Evolutionary conservation across 1,284 basidiomycete genomes (phyloP), one percentile per base, ranked within the genome.

Genomic region (Ceratobasidium sp.): DNA sequence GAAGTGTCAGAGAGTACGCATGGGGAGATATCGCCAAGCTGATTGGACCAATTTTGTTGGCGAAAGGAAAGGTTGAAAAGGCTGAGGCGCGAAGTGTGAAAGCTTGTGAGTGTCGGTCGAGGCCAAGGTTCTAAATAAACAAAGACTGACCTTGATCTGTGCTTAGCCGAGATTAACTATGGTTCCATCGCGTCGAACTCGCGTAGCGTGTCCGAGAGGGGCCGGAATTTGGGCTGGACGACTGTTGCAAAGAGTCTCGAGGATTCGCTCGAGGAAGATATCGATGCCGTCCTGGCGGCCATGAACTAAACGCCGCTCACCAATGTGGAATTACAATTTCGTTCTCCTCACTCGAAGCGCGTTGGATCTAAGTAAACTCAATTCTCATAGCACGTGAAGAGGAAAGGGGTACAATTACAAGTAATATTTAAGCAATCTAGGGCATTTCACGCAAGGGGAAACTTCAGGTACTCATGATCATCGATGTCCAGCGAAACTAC

Each of bases 181-280:
- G 69, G 73, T 33, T 59, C 52, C 6, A 41, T 70, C 35, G 48
- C 65, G 5, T 55, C 65, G 12, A 79, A 80, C 62, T 80, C 79
- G n/a, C 73, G 77, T 14, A 73, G 67, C 20, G 69, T 79, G n/a
- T 41, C 71, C 12, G 73, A 70, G 14, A 52, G 79, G 46, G 48
- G 59, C 3, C 50, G 74, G 18, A 76, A 68, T n/a, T 23, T 77
- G n/a, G 71, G 55, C 20, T 80, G 79, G 79, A 80, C 62, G 44
- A 69, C 65, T 1, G 60, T 69, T 35, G 74, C 60, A 6, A 69
- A 57, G 46, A 68, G 62, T 30, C 35, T 79, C 4, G 50, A 73
- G n/a, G 79, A 80, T 14, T 76, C 78, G 14, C 62, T 80, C 30
- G 77, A 78, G n/a, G 78, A 80, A 30, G 62, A 80, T n/a, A 64